These are phyloP conservation scores for Candida easanensis DNA, from an alignment of 805 yeast species.

Conservation along the genomic window DNA sequence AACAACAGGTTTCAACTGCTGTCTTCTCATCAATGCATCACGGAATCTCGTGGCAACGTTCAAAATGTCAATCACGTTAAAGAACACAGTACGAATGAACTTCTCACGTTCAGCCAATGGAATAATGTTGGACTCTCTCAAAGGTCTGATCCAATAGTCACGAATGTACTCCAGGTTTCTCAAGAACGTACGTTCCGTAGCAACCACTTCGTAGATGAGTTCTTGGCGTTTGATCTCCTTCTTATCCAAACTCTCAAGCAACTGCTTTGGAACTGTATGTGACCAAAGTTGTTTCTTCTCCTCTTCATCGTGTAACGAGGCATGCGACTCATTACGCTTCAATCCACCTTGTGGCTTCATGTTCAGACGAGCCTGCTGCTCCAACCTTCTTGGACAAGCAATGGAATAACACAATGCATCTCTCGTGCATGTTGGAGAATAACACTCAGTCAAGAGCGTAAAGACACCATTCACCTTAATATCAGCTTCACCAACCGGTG, in stretches of 20 bases:
- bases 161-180: constrained; percentile 90
- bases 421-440: constrained; percentile 93
- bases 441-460: constrained; percentile 89
- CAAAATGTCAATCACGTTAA: constrained; percentile 83
- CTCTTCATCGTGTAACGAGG: constrained; percentile 70
- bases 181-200: constrained; percentile 93
- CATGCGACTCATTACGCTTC: constrained; percentile 66
- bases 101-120: constrained; percentile 88
- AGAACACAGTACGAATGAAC: constrained; percentile 87
- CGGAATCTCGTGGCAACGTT: constrained; percentile 81
- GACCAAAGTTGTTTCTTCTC: constrained; percentile 90
- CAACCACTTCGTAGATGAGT: constrained; percentile 87
- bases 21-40: constrained; percentile 85
- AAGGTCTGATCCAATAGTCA: constrained; percentile 91
- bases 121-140: constrained; percentile 81
- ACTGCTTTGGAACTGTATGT: constrained; percentile 77
- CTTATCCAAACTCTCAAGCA: constrained; percentile 76
- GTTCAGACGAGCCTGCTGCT: constrained; percentile 90
- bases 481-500: constrained; percentile 14
- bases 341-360: constrained; percentile 86
- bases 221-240: constrained; percentile 92
- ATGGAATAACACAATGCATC: constrained; percentile 88
- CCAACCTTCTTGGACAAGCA: constrained; percentile 93
- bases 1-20: constrained; percentile 80
- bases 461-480: constrained; percentile 79